Evolutionary conservation across 1,139 yeast genomes (phyloP), one percentile per base, ranked within the genome.

Genomic region (Kluyveromyces marxianus): DNA sequence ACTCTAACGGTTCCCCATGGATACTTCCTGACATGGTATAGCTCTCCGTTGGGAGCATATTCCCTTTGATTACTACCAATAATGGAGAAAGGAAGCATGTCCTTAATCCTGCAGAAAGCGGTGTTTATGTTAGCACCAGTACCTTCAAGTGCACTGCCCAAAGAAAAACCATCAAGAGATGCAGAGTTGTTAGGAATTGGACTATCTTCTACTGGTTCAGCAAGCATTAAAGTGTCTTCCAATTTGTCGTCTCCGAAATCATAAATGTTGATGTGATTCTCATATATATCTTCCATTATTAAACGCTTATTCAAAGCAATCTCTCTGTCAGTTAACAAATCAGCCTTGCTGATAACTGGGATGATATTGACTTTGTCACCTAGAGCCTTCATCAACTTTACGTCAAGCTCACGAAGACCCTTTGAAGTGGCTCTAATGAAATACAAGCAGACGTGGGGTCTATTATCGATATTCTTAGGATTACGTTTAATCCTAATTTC

Each of bases 391-490:
- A 82, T 76, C 37, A 75, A 65, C 39, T 67, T 68, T 34, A 79
- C 67, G 50, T 69, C 73, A 42, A 63, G 69, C 62, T 72, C 75
- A 44, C 72, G 63, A 34, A 75, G 59, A 25, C 81, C 81, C 54
- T 72, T 76, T 28, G 77, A 74, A 1, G 77, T 78, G 24, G 86
- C 77, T 46, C 75, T 71, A 37, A 83, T 67, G 54, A 82, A 79
- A 57, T 80, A 79, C 37, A 82, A 57, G 45, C 81, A 76, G 25
- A 73, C 82, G 62, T 83, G 89, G 38, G 83, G 76, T 50, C 88
- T 66, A 25, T 74, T 72, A 60, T 83, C 89, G 47, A 68, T 70
- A 48, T 70, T 69, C 45, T 70, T 68, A 8, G 80, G 72, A 52
- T 75, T 74, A 58, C 89, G 71, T 50, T 75, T 69, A 41, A 82